phyloP scores from a whole-genome alignment of 805 yeast species.

The Spathaspora boniae region DNA sequence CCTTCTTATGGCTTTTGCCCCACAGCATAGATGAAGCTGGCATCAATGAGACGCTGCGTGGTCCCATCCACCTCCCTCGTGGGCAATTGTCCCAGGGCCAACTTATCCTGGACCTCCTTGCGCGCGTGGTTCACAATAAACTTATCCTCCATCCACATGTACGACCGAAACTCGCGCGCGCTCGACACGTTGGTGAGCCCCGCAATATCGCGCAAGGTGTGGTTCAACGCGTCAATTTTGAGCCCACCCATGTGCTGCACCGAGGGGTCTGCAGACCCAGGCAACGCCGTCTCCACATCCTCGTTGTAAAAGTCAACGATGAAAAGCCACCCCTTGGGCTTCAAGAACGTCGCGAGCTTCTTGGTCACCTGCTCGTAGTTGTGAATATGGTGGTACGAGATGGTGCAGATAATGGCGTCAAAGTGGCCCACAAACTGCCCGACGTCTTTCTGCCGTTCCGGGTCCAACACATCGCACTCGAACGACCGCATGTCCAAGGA shows the following conservation, averaged over 20 bases:
- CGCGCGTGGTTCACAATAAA: conserved; percentile 25
- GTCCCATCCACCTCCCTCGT: conserved; percentile 9
- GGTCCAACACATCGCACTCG: conserved; percentile 24
- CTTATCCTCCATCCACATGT: conserved; percentile 21
- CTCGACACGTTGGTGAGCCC: conserved; percentile 20
- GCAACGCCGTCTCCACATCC: conserved; percentile 20
- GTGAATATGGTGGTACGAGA: conserved; percentile 39
- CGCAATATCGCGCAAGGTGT: conserved; percentile 18
- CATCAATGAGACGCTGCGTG: conserved; percentile 13
- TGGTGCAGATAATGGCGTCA: conserved; percentile 34
- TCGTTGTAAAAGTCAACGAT: conserved; percentile 39
- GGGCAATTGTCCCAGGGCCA: conserved; percentile 15
- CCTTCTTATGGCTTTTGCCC: conserved; percentile 17
- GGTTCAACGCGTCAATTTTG: conserved; percentile 19
- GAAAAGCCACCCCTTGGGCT: conserved; percentile 30
- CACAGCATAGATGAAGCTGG: conserved; percentile 24
- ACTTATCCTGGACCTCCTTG: conserved; percentile 10
- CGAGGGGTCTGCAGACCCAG: conserved; percentile 9
- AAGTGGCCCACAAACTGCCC: conserved; percentile 18
- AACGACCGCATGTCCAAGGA: conserved; percentile 11
- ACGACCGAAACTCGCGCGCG: conserved; percentile 17
- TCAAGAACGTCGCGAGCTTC: conserved; percentile 30
- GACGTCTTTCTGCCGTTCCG: conserved; percentile 9
- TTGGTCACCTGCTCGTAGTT: conserved; percentile 26
- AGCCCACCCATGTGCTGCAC: conserved; percentile 33